phyloP scores from a whole-genome alignment of 2,329 filamentous ascomycete species.

The Aspergillus novofumigatus region DNA sequence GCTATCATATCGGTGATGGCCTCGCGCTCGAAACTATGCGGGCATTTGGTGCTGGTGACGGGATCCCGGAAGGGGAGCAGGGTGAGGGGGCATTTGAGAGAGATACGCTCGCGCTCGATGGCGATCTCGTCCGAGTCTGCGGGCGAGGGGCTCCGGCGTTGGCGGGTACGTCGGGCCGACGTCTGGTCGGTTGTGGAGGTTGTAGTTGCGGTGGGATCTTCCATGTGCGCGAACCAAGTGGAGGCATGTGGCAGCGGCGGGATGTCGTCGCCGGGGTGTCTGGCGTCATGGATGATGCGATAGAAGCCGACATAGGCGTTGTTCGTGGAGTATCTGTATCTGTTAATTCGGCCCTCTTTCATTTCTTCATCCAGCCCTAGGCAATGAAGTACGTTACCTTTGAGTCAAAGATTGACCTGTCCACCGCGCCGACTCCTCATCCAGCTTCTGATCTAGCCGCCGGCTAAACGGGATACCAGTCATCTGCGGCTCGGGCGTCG shows the following conservation, averaged over 20 bases:
- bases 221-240: conserved; percentile 59
- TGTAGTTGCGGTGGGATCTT: conserved; percentile 25
- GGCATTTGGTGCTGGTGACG: conserved; percentile 47
- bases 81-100: conserved; percentile 47
- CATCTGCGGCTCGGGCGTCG: conserved; percentile 33
- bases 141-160: conserved; percentile 17
- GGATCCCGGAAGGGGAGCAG: conserved; percentile 44
- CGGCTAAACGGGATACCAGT: conserved; percentile 30
- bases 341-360: conserved; percentile 5
- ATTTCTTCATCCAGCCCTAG: not conserved
- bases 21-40: conserved; percentile 46
- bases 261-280: conserved; percentile 50
- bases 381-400: conserved; percentile 32
- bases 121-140: conserved; percentile 43
- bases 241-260: conserved; percentile 52
- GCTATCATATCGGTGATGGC: conserved; percentile 45
- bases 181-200: conserved; percentile 15
- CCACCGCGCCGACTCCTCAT: conserved; percentile 34
- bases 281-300: conserved; percentile 57
- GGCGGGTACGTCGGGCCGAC: conserved; percentile 16
- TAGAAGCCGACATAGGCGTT: conserved; percentile 61
- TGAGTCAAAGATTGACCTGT: conserved; percentile 36
- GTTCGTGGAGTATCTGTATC: conserved; percentile 51
- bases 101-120: conserved; percentile 43
- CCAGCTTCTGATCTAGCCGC: conserved; percentile 33